Evolutionary conservation across 306 rosid species (phyloP), one percentile per base, ranked within the genome.

Genomic region (Begonia masoniana): DNA sequence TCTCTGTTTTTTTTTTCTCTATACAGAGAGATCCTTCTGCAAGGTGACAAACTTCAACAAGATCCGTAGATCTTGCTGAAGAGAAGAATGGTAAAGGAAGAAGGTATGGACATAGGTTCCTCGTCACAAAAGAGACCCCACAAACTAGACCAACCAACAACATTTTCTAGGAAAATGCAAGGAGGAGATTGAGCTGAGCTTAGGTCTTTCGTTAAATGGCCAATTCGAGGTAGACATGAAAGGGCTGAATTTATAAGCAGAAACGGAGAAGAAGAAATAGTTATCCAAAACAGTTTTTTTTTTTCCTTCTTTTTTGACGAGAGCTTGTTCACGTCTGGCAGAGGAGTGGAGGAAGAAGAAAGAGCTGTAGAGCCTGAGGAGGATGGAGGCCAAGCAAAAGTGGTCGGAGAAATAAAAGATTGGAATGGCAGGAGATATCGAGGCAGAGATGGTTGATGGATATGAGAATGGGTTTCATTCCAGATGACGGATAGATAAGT

Each of bases 151-250:
- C 19, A 17, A 17, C 19, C 1, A 17, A 17, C 19, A 17, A 17
- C 1, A 17, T 17, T 17, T 17, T 17, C 19, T 17, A 17, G 35
- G 35, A 26, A 26, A 26, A 26, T 26, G 1, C 35, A 2, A 26
- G 35, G 74, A 71, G 24, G 91, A 75, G 46, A 26, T 76, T 0
- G 94, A 81, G 71, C 68, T 83, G 10, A 78, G 76, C 51, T 79
- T 87, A 0, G 94, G 91, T 4, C 87, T 87, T n/a, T 87, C 96
- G 4, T 45, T 71, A 68, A 83, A 87, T 17, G 96, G 96, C 42
- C 70, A 82, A 49, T 83, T 87, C 9, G 94, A 94, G 58, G 66
- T 73, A 9, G 94, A 87, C 85, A 94, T 84, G 0, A 71, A 70
- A 41, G 79, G 85, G 12, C 94, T 0, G 91, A 81, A 55, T 81